Percentiles rank a stretch among this genome's conserved stretches.
Evolutionary conservation across 768 basidiomycete genomes (phyloP).

Genomic region (Russula earlei): DNA sequence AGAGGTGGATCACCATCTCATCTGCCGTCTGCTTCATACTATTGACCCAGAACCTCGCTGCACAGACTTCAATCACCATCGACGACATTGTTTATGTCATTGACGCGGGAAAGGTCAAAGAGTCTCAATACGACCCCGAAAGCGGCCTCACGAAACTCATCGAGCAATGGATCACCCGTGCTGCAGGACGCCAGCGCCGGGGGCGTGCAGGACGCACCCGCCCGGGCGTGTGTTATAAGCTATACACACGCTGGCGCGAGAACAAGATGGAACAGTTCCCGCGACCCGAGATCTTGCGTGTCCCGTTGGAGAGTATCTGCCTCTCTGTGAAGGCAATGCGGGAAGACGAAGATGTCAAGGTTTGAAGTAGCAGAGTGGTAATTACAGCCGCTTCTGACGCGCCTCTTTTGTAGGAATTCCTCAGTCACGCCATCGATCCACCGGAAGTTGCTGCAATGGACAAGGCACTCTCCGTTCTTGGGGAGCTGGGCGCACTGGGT

Average conservation of each 20-base stretch:
- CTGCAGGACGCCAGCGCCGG: slow-evolving; percentile 73
- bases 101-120: slow-evolving; percentile 80
- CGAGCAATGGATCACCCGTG: slow-evolving; percentile 71
- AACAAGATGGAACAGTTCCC: slow-evolving; percentile 61
- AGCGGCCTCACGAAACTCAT: slow-evolving; percentile 64
- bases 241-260: slow-evolving; percentile 72
- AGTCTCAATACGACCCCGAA: slow-evolving; percentile 63
- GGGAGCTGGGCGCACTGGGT: slow-evolving; percentile 72
- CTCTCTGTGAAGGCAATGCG: slow-evolving; percentile 75
- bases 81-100: slow-evolving; percentile 83
- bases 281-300: slow-evolving; percentile 79
- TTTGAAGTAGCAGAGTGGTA: slow-evolving; percentile 19
- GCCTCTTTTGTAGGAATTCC: slow-evolving; percentile 37
- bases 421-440: slow-evolving; percentile 74
- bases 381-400: neutral
- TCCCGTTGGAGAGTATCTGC: slow-evolving; percentile 75
- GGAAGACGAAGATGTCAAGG: slow-evolving; percentile 71
- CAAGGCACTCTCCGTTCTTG: slow-evolving; percentile 60
- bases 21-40: neutral
- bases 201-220: slow-evolving; percentile 86
- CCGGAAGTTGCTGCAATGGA: slow-evolving; percentile 70
- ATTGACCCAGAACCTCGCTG: neutral
- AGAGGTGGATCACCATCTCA: slow-evolving; percentile 41
- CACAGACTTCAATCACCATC: slow-evolving; percentile 81
- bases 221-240: slow-evolving; percentile 77